Evolutionary conservation across 768 basidiomycete species (phyloP).

Genomic region (Hygrocybe coccinea): DNA sequence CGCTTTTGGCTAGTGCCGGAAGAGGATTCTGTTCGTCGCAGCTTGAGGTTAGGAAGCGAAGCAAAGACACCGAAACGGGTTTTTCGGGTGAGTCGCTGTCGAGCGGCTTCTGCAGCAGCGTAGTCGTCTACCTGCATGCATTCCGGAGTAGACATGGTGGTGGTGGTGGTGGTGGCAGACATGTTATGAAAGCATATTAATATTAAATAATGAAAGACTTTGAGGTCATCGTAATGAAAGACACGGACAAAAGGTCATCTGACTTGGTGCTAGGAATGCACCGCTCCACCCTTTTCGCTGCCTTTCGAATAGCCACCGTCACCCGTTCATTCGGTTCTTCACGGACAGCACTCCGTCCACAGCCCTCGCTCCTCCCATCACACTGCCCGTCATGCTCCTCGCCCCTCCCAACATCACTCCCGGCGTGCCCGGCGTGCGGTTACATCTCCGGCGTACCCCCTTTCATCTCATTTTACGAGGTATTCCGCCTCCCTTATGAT

Average conservation of each 20-base stretch:
- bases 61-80: slow-evolving; percentile 30
- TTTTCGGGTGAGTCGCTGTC: slow-evolving; percentile 40
- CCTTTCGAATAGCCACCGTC: background rate
- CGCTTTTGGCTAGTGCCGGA: slow-evolving; percentile 7
- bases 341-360: no score
- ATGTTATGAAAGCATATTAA: no score
- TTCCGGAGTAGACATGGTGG: slow-evolving; percentile 30
- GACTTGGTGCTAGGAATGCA: background rate
- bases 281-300: background rate
- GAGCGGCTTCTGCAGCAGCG: slow-evolving; percentile 41
- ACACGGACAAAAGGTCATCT: background rate
- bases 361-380: background rate
- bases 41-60: slow-evolving; percentile 30
- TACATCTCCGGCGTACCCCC: slow-evolving; percentile 56
- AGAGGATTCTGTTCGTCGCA: background rate
- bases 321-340: background rate
- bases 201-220: no score
- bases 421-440: slow-evolving; percentile 72
- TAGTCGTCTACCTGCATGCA: slow-evolving; percentile 39
- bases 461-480: slow-evolving; percentile 55
- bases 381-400: slow-evolving; percentile 61
- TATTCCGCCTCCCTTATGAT: slow-evolving; percentile 58
- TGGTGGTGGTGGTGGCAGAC: background rate
- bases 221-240: no score
- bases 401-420: slow-evolving; percentile 57